These are phyloP conservation scores for Ogataea glucozyma DNA, from an alignment of 805 yeast species.

Conservation along the genomic window DNA sequence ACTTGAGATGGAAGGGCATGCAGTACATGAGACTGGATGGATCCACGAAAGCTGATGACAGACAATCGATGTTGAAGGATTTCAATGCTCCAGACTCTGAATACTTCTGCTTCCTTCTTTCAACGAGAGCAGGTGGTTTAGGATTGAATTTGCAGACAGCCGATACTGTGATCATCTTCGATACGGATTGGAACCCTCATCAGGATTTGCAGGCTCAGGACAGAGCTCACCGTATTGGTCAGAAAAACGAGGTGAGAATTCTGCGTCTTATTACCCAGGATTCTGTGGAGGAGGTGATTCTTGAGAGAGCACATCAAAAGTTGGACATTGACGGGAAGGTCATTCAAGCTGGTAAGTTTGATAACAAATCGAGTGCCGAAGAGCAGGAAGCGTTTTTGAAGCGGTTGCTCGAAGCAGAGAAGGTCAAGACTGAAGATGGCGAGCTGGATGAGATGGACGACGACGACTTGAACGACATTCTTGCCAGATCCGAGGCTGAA, in stretches of 20 bases:
- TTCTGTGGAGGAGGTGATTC: slow-evolving; percentile 79
- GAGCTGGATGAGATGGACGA: slow-evolving; percentile 57
- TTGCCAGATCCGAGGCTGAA: slow-evolving; percentile 70
- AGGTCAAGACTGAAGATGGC: slow-evolving; percentile 41
- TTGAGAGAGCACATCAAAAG: slow-evolving; percentile 81
- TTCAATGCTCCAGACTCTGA: slow-evolving; percentile 78
- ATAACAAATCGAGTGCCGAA: slow-evolving; percentile 81
- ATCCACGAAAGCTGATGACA: slow-evolving; percentile 80
- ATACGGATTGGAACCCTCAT: slow-evolving; percentile 91
- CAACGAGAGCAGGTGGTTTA: slow-evolving; percentile 89
- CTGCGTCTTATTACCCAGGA: slow-evolving; percentile 77
- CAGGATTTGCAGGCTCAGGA: slow-evolving; percentile 91
- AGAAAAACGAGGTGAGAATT: slow-evolving; percentile 82
- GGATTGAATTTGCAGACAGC: slow-evolving; percentile 87
- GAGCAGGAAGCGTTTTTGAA: slow-evolving; percentile 82
- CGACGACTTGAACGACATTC: slow-evolving; percentile 69
- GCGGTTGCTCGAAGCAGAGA: slow-evolving; percentile 70
- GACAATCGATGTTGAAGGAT: slow-evolving; percentile 69
- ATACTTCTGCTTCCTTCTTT: slow-evolving; percentile 73
- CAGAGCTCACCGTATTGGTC: slow-evolving; percentile 88
- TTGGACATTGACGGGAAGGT: slow-evolving; percentile 87
- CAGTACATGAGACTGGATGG: slow-evolving; percentile 81
- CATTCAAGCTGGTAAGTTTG: slow-evolving; percentile 89
- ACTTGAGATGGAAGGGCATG: slow-evolving; percentile 62
- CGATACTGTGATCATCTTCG: slow-evolving; percentile 82